Evolutionary conservation across 805 yeast species (phyloP), one percentile per base, ranked within the genome.

Genomic region (Candida caryicola): DNA sequence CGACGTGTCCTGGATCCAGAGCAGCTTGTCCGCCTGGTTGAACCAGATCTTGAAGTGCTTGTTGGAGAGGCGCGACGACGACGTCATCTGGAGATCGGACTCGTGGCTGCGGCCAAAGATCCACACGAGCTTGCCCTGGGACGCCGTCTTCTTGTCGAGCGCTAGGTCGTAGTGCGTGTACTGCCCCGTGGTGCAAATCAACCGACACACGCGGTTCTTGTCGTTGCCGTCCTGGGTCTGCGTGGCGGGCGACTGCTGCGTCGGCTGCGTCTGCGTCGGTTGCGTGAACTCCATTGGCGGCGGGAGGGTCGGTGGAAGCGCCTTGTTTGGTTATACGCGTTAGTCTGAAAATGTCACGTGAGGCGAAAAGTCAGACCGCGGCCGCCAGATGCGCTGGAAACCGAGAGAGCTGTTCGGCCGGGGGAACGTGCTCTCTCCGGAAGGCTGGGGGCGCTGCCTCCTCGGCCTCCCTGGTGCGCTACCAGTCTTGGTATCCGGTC

Each of bases 21-120:
- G 44, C 9, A 77, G 68, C 38, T 71, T 74, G 45, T 74, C 77
- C 34, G 73, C 73, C 31, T 73, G 66, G 31, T 81, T 81, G 48
- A 82, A 70, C 83, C 89, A 79, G 5, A 90, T 66, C 55, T 73
- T 71, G 66, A 76, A 77, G 63, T 90, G 98, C 39, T 71, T 67
- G 51, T 85, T 86, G 36, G 93, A 84, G 23, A 89, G 68, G 19
- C 85, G 74, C 14, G 85, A 73, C 31, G 76, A 71, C 5, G 73
- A 64, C 6, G 76, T 79, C 40, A 88, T 64, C 28, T 66, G 66
- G 50, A 83, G 76, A 50, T 86, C 95, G 43, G 84, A 79, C 9
- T 69, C 72, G 1, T 61, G 55, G 43, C 83, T 79, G 47, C 98
- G 73, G 0, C 98, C 98, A 62, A 89, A 74, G 5, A 64, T 55